Evolutionary conservation across 139 green algal genomes (phyloP).

Genomic region (Raphidocelis subcapitata): DNA sequence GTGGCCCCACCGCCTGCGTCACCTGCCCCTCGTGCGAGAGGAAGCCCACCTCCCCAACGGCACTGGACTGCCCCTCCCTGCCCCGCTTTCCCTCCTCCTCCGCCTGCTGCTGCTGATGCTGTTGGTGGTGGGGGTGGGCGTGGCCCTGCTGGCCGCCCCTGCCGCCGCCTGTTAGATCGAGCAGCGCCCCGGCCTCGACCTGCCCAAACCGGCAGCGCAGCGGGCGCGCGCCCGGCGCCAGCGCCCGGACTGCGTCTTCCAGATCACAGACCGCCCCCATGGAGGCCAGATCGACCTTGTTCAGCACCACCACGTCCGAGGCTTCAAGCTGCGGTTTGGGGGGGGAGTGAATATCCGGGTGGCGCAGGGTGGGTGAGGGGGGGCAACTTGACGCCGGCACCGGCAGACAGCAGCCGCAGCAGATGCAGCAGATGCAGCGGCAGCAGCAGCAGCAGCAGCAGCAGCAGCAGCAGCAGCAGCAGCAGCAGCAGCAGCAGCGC

Average conservation of each 20-base stretch:
- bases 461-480: constrained; percentile 6
- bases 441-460: background rate
- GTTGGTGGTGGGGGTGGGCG: background rate
- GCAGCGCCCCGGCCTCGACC: constrained; percentile 23
- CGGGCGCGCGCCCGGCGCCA: constrained; percentile 32
- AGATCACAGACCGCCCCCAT: constrained; percentile 35
- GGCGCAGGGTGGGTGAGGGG: too few species aligned
- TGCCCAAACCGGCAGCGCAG: constrained; percentile 34
- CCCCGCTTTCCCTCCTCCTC: background rate
- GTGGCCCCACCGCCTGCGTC: background rate
- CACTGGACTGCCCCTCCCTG: background rate
- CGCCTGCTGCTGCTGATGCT: background rate
- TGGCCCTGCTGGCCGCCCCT: background rate
- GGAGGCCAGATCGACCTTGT: constrained; percentile 56
- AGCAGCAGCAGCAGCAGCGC: constrained; percentile 1
- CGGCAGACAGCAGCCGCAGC: too few species aligned
- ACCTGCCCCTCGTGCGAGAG: constrained; percentile 39
- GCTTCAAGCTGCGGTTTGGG: constrained; percentile 2
- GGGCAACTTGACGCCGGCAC: too few species aligned
- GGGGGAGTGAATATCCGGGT: too few species aligned
- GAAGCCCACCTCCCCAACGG: constrained; percentile 26
- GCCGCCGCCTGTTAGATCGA: constrained; percentile 14
- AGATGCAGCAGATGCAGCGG: constrained; percentile 4
- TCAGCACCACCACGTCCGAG: constrained; percentile 52
- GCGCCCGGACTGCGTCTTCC: constrained; percentile 37